Evolutionary conservation across 2,329 filamentous ascomycete species (phyloP), one percentile per base, ranked within the genome.

Genomic region (Stagonosporopsis chrysanthemi): DNA sequence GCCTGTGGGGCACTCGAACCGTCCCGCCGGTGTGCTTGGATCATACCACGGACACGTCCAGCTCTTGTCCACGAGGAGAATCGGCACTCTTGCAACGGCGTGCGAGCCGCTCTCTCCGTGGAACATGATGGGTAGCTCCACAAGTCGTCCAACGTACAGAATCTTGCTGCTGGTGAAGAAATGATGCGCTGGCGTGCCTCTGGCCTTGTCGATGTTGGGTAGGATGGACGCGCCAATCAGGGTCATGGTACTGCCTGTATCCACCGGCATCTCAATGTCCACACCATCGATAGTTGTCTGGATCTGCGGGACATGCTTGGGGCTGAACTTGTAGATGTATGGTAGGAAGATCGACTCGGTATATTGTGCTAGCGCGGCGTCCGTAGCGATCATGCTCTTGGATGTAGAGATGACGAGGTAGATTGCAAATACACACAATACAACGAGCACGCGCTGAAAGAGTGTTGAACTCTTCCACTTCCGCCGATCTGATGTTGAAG

Each of bases 131-230:
- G 65, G 51, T 4, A 75, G 58, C 17, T 69, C 58, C 9, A 75
- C 67, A 1, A 74, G 63, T 15, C 71, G 67, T 2, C 72, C 72
- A 15, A 64, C 67, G 47, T 76, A 76, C 39, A 75, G 53, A 11
- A 75, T 71, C 50, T 64, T 69, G 53, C 73, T 75, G 54, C 73
- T 75, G 0, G 71, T 68, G 44, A 75, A 67, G 61, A 70, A 76
- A 28, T 74, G 64, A 40, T 73, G 68, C 33, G 68, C 68, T 17
- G 68, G 71, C 8, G 58, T 69, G 29, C 70, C 71, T 42, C 58
- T 59, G 7, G 49, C 55, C 9, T 63, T 54, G 22, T 64, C 52
- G 49, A 75, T 61, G 23, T 66, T 61, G 6, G 71, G 68, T 2
- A 76, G 66, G 24, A 73, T 63, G 1, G 72, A 67, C 19, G 72